phyloP scores from a whole-genome alignment of 2,329 filamentous ascomycete genomes.

The Colletotrichum tanaceti region DNA sequence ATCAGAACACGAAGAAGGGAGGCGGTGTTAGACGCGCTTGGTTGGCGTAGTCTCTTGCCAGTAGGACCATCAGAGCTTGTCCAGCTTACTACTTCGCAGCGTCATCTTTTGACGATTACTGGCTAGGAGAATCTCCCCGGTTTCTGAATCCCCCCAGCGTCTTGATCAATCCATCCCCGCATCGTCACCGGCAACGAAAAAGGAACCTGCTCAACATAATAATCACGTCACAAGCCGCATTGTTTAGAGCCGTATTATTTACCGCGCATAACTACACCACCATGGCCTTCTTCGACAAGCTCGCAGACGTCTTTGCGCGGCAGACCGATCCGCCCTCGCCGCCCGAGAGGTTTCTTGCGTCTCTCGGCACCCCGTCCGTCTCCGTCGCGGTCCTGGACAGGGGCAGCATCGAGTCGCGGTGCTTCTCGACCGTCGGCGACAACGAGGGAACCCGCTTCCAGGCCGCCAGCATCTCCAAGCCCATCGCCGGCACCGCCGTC shows the following conservation, averaged over 20 bases:
- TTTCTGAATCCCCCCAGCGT: neutral
- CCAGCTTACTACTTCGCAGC: neutral
- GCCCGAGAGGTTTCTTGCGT: constrained; percentile 12
- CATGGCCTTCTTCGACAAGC: constrained; percentile 22
- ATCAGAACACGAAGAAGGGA: no score
- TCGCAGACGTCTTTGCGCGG: constrained; percentile 15
- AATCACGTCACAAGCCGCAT: no score
- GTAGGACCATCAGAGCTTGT: neutral
- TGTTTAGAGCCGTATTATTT: no score
- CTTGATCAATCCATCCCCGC: no score
- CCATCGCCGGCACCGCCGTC: constrained; percentile 19
- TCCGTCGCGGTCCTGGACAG: constrained; percentile 27
- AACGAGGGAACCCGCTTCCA: constrained; percentile 22
- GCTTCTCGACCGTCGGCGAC: constrained; percentile 23
- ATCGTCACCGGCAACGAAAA: neutral
- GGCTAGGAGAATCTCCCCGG: no score
- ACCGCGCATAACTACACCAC: no score
- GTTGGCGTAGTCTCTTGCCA: neutral
- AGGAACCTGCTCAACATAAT: no score
- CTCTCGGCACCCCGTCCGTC: constrained; percentile 19
- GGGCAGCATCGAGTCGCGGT: constrained; percentile 17
- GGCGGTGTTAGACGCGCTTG: neutral
- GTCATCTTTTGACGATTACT: neutral
- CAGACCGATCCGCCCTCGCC: neutral
- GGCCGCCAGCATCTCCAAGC: constrained; percentile 31